Percentiles rank a stretch among this genome's conserved stretches.
phyloP scores from a whole-genome alignment of 495 filamentous ascomycete genomes.

The Daldinia grandis region DNA sequence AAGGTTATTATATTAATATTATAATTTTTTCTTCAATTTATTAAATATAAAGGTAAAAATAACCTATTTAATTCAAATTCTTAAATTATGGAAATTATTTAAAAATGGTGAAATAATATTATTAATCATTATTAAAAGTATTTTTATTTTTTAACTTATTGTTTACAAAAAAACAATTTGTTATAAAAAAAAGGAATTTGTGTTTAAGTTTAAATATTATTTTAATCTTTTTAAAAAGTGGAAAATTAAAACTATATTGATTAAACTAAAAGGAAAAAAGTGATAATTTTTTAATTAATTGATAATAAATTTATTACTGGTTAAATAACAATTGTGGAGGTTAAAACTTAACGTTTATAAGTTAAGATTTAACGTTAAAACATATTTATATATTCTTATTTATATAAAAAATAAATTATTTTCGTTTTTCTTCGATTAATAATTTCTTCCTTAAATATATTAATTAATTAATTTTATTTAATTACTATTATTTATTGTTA shows the following conservation, averaged over 20 bases:
- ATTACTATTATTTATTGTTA: too few relatives aligned
- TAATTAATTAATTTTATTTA: too few relatives aligned
- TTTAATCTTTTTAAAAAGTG: not conserved
- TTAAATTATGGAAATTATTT: not conserved
- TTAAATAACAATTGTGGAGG: too few relatives aligned
- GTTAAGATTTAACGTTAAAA: too few relatives aligned
- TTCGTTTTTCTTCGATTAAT: too few relatives aligned
- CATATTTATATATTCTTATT: too few relatives aligned
- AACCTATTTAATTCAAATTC: not conserved
- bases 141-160: not conserved
- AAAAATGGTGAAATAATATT: not conserved
- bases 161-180: not conserved
- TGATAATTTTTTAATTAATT: not conserved
- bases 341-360: too few relatives aligned
- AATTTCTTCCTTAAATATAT: too few relatives aligned
- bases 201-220: not conserved
- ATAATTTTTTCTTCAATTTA: not conserved
- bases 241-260: not conserved
- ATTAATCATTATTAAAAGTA: not conserved
- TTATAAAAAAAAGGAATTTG: not conserved
- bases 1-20: not conserved
- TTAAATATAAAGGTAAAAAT: not conserved
- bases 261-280: not conserved
- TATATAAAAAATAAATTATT: too few relatives aligned
- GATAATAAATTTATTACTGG: not conserved